Evolutionary conservation across 495 filamentous ascomycete genomes (phyloP).

Genomic region (Talaromyces adpressus): DNA sequence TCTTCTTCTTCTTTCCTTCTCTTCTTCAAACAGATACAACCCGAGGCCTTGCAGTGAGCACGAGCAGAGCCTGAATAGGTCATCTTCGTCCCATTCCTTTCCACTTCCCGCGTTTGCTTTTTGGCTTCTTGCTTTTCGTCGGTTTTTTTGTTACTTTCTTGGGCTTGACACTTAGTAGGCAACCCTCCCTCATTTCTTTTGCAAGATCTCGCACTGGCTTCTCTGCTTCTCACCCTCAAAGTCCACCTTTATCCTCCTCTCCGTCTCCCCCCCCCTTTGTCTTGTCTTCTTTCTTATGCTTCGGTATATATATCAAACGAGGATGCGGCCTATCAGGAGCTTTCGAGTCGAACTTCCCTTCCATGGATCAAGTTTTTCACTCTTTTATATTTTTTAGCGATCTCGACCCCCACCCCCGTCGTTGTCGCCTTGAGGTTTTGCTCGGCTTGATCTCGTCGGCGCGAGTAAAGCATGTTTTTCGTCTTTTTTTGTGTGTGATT

Average conservation of each 20-base stretch:
- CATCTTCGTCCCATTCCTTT: neutral
- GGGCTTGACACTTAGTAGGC: neutral
- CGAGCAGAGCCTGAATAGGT: slow-evolving; percentile 4
- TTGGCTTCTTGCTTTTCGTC: neutral
- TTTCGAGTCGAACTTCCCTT: neutral
- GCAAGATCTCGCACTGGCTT: neutral
- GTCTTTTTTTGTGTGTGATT: neutral
- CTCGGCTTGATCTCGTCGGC: too few relatives aligned
- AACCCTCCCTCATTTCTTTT: neutral
- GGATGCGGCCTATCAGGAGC: slow-evolving; percentile 2
- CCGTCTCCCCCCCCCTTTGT: too few relatives aligned
- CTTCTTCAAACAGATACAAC: neutral
- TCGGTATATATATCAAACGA: neutral
- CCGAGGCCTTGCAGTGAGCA: neutral
- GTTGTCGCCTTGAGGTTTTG: too few relatives aligned
- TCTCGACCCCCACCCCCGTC: too few relatives aligned
- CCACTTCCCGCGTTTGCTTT: neutral
- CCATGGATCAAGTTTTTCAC: neutral
- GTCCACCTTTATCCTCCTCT: neutral
- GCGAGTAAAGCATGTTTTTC: neutral
- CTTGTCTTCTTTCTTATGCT: neutral
- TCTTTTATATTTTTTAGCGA: neutral
- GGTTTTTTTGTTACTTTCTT: too few relatives aligned
- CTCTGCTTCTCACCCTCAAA: slow-evolving; percentile 2
- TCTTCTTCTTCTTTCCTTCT: neutral